Percentiles rank a stretch among this genome's conserved stretches.
phyloP scores from a whole-genome alignment of 768 basidiomycete genomes.

The Mycena floridula region DNA sequence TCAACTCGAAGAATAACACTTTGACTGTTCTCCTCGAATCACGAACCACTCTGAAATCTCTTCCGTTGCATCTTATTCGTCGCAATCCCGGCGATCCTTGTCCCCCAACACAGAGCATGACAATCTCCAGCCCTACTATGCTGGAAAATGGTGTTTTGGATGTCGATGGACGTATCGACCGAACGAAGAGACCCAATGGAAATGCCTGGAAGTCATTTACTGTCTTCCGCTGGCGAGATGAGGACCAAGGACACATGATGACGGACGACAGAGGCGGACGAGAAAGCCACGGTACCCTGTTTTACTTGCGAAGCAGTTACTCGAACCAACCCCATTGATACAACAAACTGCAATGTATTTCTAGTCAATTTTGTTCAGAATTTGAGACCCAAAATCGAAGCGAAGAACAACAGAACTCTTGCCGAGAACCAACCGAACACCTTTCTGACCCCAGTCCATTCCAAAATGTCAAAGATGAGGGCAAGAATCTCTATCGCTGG shows the following conservation, averaged over 20 bases:
- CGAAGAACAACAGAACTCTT: no score
- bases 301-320: conserved; percentile 39
- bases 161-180: conserved; percentile 41
- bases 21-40: conserved; percentile 38
- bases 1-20: conserved; percentile 33
- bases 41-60: conserved; percentile 24
- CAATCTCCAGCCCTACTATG: conserved; percentile 36
- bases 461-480: no score
- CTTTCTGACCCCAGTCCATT: no score
- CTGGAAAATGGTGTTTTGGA: conserved; percentile 50
- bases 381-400: no score
- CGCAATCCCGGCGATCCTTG: conserved; percentile 21
- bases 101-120: conserved; percentile 25
- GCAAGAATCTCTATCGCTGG: no score
- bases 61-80: conserved; percentile 30
- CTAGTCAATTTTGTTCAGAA: no score
- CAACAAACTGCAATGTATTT: no score
- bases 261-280: conserved; percentile 32
- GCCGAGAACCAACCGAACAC: no score
- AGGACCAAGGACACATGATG: conserved; percentile 16
- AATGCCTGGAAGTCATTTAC: conserved; percentile 56
- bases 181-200: conserved; percentile 34
- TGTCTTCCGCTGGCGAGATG: conserved; percentile 43
- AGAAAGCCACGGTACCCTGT: conserved; percentile 42
- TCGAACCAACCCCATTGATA: no score